These are phyloP conservation scores for Lentinula sp. DNA, from an alignment of 768 basidiomycete species.

Conservation along the genomic window DNA sequence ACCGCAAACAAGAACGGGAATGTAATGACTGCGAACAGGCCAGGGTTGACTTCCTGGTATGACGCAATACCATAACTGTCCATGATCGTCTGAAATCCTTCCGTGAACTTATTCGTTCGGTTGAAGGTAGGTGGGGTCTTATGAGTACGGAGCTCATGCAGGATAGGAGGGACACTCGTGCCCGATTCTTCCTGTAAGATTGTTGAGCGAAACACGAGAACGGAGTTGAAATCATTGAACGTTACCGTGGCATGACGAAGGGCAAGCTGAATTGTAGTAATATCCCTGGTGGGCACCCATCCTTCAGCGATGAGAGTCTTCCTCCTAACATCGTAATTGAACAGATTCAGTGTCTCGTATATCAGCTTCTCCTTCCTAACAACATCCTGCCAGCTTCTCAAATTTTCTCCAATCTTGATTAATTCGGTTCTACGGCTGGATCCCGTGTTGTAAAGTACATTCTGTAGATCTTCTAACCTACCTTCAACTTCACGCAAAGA, in stretches of 20 bases:
- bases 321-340: constrained; percentile 89
- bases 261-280: constrained; percentile 78
- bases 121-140: constrained; percentile 95
- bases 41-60: constrained; percentile 97
- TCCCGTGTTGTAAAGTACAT: constrained; percentile 85
- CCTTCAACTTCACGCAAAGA: constrained; percentile 83
- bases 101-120: constrained; percentile 93
- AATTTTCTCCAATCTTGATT: constrained; percentile 73
- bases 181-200: constrained; percentile 76
- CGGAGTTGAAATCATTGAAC: constrained; percentile 23
- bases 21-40: constrained; percentile 84
- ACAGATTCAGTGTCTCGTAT: constrained; percentile 91
- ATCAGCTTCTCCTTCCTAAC: constrained; percentile 94
- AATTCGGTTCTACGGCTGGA: constrained; percentile 78
- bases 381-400: constrained; percentile 90
- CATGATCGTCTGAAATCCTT: constrained; percentile 97
- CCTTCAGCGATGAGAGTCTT: constrained; percentile 97
- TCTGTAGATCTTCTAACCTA: constrained; percentile 88
- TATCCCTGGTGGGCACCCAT: constrained; percentile 95
- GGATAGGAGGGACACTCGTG: constrained; percentile 85
- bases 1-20: constrained; percentile 99
- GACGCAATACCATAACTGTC: constrained; percentile 93
- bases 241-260: constrained; percentile 76
- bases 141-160: constrained; percentile 83
- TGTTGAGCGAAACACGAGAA: constrained; percentile 15